A percentile compares a stretch with the other conserved stretches of the same genome.
phyloP scores from a whole-genome alignment of 768 basidiomycete species.

The Naganishia antarctica region DNA sequence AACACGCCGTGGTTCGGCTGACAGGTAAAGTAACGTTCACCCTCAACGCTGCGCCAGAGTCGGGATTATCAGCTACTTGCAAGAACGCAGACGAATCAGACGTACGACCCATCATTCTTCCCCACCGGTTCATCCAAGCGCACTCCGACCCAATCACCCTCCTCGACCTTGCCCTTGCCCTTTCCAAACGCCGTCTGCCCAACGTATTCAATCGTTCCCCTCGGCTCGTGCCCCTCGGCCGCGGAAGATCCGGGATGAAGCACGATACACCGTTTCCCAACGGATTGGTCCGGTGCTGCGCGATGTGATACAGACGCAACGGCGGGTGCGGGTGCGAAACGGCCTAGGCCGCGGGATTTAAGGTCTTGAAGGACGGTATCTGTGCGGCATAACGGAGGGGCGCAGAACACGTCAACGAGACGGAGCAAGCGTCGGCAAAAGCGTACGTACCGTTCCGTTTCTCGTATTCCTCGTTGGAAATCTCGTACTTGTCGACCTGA shows the following conservation, averaged over 20 bases:
- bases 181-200: slow-evolving; percentile 72
- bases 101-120: slow-evolving; percentile 91
- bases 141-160: slow-evolving; percentile 76
- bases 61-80: background rate
- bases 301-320: slow-evolving; percentile 29
- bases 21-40: slow-evolving; percentile 79
- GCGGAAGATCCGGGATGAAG: background rate
- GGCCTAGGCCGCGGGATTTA: slow-evolving; percentile 76
- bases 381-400: slow-evolving; percentile 42
- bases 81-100: slow-evolving; percentile 35
- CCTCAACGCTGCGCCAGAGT: slow-evolving; percentile 62
- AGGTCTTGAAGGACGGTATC: slow-evolving; percentile 89
- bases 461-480: slow-evolving; percentile 75
- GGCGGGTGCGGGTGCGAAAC: slow-evolving; percentile 59
- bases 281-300: slow-evolving; percentile 13
- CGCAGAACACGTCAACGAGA: slow-evolving; percentile 10
- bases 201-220: slow-evolving; percentile 80
- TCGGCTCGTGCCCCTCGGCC: slow-evolving; percentile 60
- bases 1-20: slow-evolving; percentile 73
- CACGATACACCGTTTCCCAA: slow-evolving; percentile 24
- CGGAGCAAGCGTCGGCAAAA: background rate
- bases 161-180: slow-evolving; percentile 46
- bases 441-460: slow-evolving; percentile 62
- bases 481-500: slow-evolving; percentile 87
- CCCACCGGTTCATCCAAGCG: slow-evolving; percentile 94